Conservation (phyloP, 495 filamentous ascomycete species). For the Penicillium pulvis region DNA sequence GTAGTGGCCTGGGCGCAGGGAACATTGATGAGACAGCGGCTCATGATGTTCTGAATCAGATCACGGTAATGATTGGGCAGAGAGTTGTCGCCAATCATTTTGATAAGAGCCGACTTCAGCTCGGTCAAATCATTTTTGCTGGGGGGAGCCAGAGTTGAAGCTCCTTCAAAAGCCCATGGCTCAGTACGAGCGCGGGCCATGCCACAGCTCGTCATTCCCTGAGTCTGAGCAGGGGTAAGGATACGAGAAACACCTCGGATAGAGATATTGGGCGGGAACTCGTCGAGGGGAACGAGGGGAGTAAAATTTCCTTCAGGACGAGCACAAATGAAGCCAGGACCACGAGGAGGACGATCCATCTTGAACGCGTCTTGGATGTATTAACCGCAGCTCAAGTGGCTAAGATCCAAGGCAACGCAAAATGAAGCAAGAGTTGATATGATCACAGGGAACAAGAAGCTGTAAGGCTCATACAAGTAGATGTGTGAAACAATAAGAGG, state of each 20-base stretch:
- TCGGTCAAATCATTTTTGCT: neutral
- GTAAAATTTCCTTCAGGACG: constrained; percentile 60
- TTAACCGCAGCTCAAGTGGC: neutral
- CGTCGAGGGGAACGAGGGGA: constrained; percentile 65
- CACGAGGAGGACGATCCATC: neutral
- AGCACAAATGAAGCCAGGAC: constrained; percentile 55
- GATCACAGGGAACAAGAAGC: neutral
- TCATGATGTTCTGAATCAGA: neutral
- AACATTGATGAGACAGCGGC: neutral
- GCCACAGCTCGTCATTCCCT: constrained; percentile 52
- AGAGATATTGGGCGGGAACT: constrained; percentile 50
- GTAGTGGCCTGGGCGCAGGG: neutral
- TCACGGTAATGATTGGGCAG: neutral
- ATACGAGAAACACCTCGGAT: constrained; percentile 39
- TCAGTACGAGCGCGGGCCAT: constrained; percentile 29
- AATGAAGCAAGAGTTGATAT: neutral
- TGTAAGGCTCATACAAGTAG: neutral
- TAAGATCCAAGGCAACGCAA: neutral
- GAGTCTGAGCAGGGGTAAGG: constrained; percentile 38
- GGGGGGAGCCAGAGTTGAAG: neutral
- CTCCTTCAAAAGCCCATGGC: constrained; percentile 38
- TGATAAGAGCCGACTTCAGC: neutral
- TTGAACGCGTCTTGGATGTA: constrained; percentile 22
- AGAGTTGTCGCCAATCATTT: neutral
- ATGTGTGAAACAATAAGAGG: neutral